Conservation (phyloP, 331 rosid species). For the Pyracantha coccinea region DNA sequence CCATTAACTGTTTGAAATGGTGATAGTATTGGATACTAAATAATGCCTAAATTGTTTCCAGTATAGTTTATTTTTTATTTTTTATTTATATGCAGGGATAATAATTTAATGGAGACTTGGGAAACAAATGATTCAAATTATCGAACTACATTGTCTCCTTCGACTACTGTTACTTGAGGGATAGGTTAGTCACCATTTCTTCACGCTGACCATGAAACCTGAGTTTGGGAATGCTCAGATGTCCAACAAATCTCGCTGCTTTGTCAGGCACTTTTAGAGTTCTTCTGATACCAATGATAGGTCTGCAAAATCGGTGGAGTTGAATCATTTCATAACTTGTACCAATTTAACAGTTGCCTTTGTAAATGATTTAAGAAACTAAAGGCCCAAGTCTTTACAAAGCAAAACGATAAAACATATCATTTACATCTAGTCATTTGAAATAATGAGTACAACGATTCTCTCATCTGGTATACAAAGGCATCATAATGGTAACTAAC, state of each 20-base stretch:
- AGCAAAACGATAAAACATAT: too few relatives aligned
- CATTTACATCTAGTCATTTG: background rate
- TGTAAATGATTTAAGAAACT: background rate
- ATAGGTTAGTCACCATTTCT: conserved; percentile 32
- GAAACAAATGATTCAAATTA: too few relatives aligned
- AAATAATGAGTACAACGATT: background rate
- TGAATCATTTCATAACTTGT: background rate
- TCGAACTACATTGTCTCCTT: background rate
- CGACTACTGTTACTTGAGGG: background rate
- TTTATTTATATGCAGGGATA: too few relatives aligned
- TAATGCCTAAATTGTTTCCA: too few relatives aligned
- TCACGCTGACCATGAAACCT: conserved; percentile 17
- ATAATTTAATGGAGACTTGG: too few relatives aligned
- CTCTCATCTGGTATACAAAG: background rate
- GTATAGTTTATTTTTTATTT: too few relatives aligned
- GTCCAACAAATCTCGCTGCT: conserved; percentile 37
- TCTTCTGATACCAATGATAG: conserved; percentile 23
- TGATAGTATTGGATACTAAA: background rate
- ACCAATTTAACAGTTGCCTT: background rate
- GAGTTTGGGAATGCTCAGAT: conserved; percentile 24
- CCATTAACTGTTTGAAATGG: background rate
- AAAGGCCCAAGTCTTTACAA: too few relatives aligned
- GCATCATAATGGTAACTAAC: background rate
- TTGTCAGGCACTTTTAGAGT: conserved; percentile 17
- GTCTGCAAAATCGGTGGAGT: background rate